These are phyloP conservation scores for Bretziella fagacearum DNA, from an alignment of 2,329 filamentous ascomycete species.

Conservation along the genomic window DNA sequence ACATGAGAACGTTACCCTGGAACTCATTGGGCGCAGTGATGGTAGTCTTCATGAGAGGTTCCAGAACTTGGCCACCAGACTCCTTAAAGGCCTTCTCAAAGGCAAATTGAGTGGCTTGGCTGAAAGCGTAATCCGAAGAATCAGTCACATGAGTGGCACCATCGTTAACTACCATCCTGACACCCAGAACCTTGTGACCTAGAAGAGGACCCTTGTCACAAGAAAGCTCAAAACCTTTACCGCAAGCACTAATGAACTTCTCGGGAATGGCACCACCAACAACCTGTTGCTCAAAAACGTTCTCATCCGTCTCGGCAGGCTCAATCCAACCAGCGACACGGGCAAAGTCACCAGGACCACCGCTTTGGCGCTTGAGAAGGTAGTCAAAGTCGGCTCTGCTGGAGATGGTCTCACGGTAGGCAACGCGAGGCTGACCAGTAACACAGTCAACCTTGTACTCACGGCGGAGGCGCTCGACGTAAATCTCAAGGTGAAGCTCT, in stretches of 20 bases:
- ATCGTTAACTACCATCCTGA: constrained; percentile 84
- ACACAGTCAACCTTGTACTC: constrained; percentile 94
- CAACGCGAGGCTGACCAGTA: constrained; percentile 92
- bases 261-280: constrained; percentile 82
- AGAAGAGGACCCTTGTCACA: constrained; percentile 79
- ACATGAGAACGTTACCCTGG: constrained; percentile 84
- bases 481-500: constrained; percentile 90
- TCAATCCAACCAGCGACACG: constrained; percentile 86
- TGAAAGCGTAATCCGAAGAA: constrained; percentile 94
- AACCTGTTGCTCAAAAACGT: constrained; percentile 75
- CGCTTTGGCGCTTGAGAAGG: constrained; percentile 84
- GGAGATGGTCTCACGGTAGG: constrained; percentile 88
- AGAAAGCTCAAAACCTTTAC: constrained; percentile 77
- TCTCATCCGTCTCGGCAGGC: constrained; percentile 54
- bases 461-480: constrained; percentile 87
- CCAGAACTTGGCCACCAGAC: constrained; percentile 67
- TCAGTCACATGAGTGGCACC: constrained; percentile 96
- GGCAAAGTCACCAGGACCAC: constrained; percentile 89
- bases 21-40: constrained; percentile 94
- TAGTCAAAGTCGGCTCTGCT: constrained; percentile 73
- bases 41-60: constrained; percentile 96
- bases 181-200: constrained; percentile 81
- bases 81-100: constrained; percentile 86
- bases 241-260: constrained; percentile 87
- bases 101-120: constrained; percentile 81